Conservation (phyloP, 2,329 filamentous ascomycete genomes). For the Clonostachys solani region DNA sequence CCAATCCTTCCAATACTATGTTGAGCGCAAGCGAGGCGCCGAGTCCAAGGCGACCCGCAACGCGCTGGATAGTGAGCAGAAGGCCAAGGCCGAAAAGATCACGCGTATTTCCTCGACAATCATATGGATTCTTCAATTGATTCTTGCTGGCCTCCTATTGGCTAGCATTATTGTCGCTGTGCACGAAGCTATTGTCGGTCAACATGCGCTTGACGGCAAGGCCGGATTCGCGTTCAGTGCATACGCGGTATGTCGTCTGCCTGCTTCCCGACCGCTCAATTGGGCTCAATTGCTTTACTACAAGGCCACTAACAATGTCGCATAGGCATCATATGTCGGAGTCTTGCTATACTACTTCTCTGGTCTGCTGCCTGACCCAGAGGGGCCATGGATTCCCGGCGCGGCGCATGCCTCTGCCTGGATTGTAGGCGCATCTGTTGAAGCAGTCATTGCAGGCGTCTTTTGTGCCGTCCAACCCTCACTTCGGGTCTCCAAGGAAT, state of each 20-base stretch:
- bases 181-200: constrained; percentile 21
- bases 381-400: constrained; percentile 35
- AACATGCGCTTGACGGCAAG: constrained; percentile 13
- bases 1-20: constrained; percentile 30
- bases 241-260: constrained; percentile 22
- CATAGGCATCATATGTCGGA: constrained; percentile 30
- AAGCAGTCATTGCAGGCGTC: constrained; percentile 27
- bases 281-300: not conserved
- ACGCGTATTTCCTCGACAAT: constrained; percentile 20
- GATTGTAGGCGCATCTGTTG: constrained; percentile 24
- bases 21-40: constrained; percentile 16
- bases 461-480: constrained; percentile 19
- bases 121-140: constrained; percentile 28
- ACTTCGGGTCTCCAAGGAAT: constrained; percentile 16
- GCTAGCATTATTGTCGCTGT: constrained; percentile 24
- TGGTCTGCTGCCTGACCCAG: constrained; percentile 35
- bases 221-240: constrained; percentile 31
- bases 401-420: constrained; percentile 29
- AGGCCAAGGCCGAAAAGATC: constrained; percentile 16
- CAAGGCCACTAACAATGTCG: not conserved
- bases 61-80: constrained; percentile 17
- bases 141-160: constrained; percentile 22
- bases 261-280: not conserved
- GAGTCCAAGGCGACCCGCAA: constrained; percentile 11
- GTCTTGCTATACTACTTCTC: constrained; percentile 34